Conservation (phyloP, 2,329 filamentous ascomycete species). For the Bipolaris sorokiniana region DNA sequence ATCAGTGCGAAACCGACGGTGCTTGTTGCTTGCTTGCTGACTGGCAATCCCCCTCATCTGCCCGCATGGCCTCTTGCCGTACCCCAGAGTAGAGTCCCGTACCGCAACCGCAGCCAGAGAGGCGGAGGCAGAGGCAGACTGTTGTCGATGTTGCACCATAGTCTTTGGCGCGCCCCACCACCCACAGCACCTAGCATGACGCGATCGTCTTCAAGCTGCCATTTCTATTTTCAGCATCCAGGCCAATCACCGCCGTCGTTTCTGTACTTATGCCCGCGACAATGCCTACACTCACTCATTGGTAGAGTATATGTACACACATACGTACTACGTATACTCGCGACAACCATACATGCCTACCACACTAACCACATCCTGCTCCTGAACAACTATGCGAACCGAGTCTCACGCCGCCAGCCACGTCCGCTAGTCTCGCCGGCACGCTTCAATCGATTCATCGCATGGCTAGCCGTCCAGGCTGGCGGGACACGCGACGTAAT, state of each 20-base stretch:
- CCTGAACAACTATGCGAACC: background rate
- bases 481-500: slow-evolving; percentile 18
- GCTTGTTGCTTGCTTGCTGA: no score
- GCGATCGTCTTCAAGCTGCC: slow-evolving; percentile 17
- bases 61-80: background rate
- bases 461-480: slow-evolving; percentile 16
- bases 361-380: background rate
- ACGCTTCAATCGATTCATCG: slow-evolving; percentile 22
- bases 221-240: slow-evolving; percentile 29
- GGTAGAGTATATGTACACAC: no score
- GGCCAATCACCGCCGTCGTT: slow-evolving; percentile 16
- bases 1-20: slow-evolving; percentile 1
- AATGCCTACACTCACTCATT: slow-evolving; percentile 10
- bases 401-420: background rate
- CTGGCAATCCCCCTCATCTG: background rate
- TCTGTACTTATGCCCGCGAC: no score
- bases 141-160: slow-evolving; percentile 26
- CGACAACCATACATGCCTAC: background rate
- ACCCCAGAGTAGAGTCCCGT: no score
- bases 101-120: no score
- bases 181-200: slow-evolving; percentile 27
- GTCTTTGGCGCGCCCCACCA: slow-evolving; percentile 22
- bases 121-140: no score
- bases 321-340: background rate
- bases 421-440: background rate